A percentile compares a stretch with the other conserved stretches of the same genome.
These are phyloP conservation scores for Komagataella phaffii DNA, from an alignment of 805 yeast species.

Conservation along the genomic window DNA sequence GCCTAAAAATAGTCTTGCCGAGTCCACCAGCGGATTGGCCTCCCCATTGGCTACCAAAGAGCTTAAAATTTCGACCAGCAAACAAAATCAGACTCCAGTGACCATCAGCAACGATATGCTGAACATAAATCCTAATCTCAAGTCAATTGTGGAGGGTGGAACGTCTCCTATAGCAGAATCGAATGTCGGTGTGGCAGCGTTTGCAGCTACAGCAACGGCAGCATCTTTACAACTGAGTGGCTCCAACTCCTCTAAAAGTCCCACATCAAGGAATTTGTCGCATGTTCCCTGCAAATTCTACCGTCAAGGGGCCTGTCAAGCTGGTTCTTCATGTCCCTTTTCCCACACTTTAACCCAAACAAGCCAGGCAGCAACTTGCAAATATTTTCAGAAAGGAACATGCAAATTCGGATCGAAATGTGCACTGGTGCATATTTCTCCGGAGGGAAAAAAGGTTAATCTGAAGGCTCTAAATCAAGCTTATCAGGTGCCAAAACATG, in stretches of 20 bases:
- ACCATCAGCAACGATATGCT: background rate
- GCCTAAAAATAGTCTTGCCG: background rate
- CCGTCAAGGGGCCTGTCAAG: slow-evolving; percentile 88
- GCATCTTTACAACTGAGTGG: background rate
- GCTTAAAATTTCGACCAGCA: background rate
- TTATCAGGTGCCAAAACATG: slow-evolving; percentile 5
- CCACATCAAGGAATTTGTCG: slow-evolving; percentile 30
- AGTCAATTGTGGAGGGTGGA: background rate
- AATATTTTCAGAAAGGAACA: slow-evolving; percentile 91
- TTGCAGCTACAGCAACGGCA: background rate
- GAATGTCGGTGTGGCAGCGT: background rate
- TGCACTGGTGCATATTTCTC: slow-evolving; percentile 82
- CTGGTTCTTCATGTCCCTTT: slow-evolving; percentile 86
- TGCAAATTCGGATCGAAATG: slow-evolving; percentile 93
- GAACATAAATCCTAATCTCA: background rate
- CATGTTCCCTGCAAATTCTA: slow-evolving; percentile 96
- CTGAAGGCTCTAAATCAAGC: slow-evolving; percentile 24
- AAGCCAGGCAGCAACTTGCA: slow-evolving; percentile 59
- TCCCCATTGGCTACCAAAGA: background rate
- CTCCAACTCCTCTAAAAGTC: background rate
- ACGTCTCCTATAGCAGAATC: background rate
- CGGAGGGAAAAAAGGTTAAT: slow-evolving; percentile 79
- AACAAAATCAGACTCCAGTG: background rate
- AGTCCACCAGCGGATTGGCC: background rate
- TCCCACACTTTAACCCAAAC: slow-evolving; percentile 58